phyloP scores from a whole-genome alignment of 2,329 filamentous ascomycete genomes.

The Botrytis squamosa region DNA sequence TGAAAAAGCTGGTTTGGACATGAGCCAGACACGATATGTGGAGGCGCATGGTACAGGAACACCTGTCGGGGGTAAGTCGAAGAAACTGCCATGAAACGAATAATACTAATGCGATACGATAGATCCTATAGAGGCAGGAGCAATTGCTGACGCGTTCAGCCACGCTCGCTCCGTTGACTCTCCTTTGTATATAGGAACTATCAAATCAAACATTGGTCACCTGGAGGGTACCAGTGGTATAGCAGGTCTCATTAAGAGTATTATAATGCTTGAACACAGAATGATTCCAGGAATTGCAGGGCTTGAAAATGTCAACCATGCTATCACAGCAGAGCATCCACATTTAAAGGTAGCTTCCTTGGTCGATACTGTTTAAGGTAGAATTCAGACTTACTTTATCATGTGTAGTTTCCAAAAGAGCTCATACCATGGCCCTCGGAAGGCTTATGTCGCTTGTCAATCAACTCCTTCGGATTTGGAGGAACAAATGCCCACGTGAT shows the following conservation, averaged over 20 bases:
- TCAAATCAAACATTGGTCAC: conserved; percentile 37
- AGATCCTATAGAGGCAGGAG: conserved; percentile 11
- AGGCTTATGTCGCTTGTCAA: conserved; percentile 22
- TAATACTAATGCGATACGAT: not conserved
- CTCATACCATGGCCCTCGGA: conserved; percentile 21
- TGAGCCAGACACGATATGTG: conserved; percentile 43
- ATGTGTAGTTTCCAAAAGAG: conserved; percentile 23
- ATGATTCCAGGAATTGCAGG: conserved; percentile 34
- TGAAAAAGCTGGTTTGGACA: conserved; percentile 43
- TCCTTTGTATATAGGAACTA: conserved; percentile 26
- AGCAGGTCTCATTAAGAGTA: conserved; percentile 35
- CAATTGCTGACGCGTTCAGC: conserved; percentile 16
- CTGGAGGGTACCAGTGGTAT: conserved; percentile 35
- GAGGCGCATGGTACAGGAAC: conserved; percentile 48
- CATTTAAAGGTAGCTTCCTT: not conserved
- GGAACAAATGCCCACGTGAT: conserved; percentile 30
- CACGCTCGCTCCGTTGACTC: conserved; percentile 13
- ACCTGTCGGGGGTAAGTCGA: not conserved
- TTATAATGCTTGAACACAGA: conserved; percentile 33
- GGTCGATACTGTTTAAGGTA: conserved; percentile 22
- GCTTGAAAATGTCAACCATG: conserved; percentile 40
- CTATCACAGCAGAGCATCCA: conserved; percentile 28
- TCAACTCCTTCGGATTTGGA: conserved; percentile 35
- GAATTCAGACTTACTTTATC: conserved; percentile 28
- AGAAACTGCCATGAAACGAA: not conserved